phyloP scores from a whole-genome alignment of 345 rosid genomes.

The Carallia pectinifolia region DNA sequence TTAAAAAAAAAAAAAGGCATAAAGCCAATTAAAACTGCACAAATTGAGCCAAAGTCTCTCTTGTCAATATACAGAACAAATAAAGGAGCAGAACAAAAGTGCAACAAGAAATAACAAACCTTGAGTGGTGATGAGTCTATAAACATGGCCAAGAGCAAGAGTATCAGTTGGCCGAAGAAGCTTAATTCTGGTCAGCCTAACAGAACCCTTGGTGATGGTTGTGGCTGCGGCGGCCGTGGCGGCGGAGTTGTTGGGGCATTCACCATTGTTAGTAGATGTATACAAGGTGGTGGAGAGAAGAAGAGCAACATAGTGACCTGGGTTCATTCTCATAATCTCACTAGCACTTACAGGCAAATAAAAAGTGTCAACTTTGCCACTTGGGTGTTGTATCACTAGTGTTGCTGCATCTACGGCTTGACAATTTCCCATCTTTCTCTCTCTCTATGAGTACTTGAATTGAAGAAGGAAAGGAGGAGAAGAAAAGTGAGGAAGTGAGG shows the following conservation, averaged over 20 bases:
- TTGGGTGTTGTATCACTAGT: slow-evolving; percentile 70
- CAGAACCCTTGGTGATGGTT: slow-evolving; percentile 24
- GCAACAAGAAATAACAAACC: slow-evolving; percentile 31
- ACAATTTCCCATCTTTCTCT: slow-evolving; percentile 73
- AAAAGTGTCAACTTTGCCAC: slow-evolving; percentile 66
- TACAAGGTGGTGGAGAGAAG: slow-evolving; percentile 71
- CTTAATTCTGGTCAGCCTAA: slow-evolving; percentile 81
- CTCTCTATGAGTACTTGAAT: not conserved
- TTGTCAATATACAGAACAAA: not conserved
- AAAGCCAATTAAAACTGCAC: slow-evolving; percentile 15
- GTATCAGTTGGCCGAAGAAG: slow-evolving; percentile 86
- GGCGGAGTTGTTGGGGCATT: slow-evolving; percentile 3
- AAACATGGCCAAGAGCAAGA: slow-evolving; percentile 73
- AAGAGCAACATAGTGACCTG: slow-evolving; percentile 91
- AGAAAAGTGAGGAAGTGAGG: slow-evolving; percentile 4
- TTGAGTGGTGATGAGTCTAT: slow-evolving; percentile 75
- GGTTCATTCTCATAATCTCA: slow-evolving; percentile 78
- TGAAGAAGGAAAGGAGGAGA: not conserved
- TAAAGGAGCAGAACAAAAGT: not conserved
- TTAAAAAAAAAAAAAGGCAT: not conserved
- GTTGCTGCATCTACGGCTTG: slow-evolving; percentile 84
- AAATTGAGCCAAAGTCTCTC: too few relatives aligned
- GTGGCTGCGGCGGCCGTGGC: not conserved
- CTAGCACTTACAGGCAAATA: slow-evolving; percentile 60
- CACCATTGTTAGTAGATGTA: slow-evolving; percentile 26